phyloP scores from a whole-genome alignment of 495 filamentous ascomycete species.

The Entonaema liquescens region DNA sequence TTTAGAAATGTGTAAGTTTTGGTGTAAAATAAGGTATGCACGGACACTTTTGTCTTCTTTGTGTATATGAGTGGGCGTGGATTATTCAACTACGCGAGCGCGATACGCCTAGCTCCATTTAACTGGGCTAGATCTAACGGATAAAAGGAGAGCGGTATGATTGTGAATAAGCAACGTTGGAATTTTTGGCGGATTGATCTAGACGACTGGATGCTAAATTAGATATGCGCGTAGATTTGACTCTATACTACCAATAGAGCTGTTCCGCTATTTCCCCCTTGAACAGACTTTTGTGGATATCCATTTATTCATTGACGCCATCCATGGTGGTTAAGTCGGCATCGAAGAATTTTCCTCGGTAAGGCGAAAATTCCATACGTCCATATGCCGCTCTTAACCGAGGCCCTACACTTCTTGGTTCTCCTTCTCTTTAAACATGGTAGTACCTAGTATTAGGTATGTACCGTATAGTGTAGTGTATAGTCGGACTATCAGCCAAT shows the following conservation, averaged over 20 bases:
- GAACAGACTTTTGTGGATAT: background rate
- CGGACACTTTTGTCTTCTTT: too few relatives aligned
- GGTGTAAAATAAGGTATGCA: background rate
- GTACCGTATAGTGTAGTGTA: background rate
- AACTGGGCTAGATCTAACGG: constrained; percentile 27
- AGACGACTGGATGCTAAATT: background rate
- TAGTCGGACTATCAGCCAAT: constrained; percentile 9
- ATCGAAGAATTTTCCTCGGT: background rate
- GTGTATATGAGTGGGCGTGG: background rate
- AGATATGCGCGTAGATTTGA: background rate
- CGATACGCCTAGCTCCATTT: constrained; percentile 14
- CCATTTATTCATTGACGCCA: background rate
- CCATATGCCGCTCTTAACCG: background rate
- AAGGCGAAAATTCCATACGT: background rate
- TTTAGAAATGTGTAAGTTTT: too few relatives aligned
- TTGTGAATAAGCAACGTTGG: background rate
- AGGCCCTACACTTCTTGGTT: background rate
- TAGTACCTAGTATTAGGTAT: background rate
- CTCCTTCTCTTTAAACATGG: background rate
- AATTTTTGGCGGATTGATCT: background rate
- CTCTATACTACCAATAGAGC: background rate
- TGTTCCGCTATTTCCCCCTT: background rate
- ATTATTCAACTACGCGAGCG: constrained; percentile 39
- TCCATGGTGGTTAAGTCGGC: background rate
- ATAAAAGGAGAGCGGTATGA: background rate